Conservation (phyloP, 2,329 filamentous ascomycete genomes). For the Colletotrichum spaethianum region DNA sequence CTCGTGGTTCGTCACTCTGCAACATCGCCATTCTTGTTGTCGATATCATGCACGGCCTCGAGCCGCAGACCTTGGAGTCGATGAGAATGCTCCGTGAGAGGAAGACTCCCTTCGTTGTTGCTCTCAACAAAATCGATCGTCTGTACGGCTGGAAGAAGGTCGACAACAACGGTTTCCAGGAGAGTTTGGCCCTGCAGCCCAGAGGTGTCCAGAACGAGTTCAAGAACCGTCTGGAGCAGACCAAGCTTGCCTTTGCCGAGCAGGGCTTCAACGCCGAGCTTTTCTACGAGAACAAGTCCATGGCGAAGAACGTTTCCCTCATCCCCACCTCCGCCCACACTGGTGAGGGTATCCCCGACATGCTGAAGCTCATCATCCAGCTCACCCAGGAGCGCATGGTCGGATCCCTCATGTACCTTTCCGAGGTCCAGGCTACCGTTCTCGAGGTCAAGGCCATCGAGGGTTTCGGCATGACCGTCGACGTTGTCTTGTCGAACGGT, state of each 20-base stretch:
- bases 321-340: constrained; percentile 98
- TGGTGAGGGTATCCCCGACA: constrained; percentile 98
- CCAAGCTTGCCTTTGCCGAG: constrained; percentile 94
- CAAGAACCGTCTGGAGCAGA: constrained; percentile 88
- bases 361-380: constrained; percentile 94
- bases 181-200: constrained; percentile 90
- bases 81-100: constrained; percentile 94
- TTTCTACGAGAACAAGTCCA: constrained; percentile 97
- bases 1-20: constrained; percentile 96
- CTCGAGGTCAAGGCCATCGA: constrained; percentile 99
- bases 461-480: constrained; percentile 98
- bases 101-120: constrained; percentile 98
- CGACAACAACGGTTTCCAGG: constrained; percentile 98
- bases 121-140: constrained; percentile 99
- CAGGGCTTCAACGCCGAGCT: constrained; percentile 98
- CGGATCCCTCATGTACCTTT: constrained; percentile 96
- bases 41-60: constrained; percentile 99
- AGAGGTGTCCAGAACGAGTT: constrained; percentile 97
- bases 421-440: constrained; percentile 97
- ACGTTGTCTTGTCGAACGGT: constrained; percentile 97
- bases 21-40: constrained; percentile 99
- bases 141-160: constrained; percentile 99
- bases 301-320: constrained; percentile 94
- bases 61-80: constrained; percentile 96
- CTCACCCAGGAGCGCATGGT: constrained; percentile 99